These are phyloP conservation scores for Sclerotinia sclerotiorum DNA, from an alignment of 2,329 filamentous ascomycete species.

Conservation along the genomic window DNA sequence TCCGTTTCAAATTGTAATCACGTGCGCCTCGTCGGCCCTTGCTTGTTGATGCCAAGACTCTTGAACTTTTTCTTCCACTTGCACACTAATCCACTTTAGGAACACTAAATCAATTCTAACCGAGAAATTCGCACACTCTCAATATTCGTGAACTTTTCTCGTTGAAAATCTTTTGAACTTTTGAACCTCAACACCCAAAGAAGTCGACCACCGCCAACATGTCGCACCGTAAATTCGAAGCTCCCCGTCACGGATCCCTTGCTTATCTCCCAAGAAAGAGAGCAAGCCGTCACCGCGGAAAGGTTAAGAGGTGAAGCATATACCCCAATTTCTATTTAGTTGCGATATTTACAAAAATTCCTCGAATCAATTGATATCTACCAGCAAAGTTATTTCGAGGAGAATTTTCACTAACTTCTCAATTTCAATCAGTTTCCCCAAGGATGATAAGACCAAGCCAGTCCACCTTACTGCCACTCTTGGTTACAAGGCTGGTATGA, in stretches of 20 bases:
- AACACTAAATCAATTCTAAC: constrained; percentile 4
- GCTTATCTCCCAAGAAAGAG: constrained; percentile 88
- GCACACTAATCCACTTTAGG: background rate
- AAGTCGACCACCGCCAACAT: constrained; percentile 29
- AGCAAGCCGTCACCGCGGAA: constrained; percentile 89
- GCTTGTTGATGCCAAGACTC: background rate
- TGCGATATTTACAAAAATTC: constrained; percentile 22
- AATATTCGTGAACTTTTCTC: constrained; percentile 22
- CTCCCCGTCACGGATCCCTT: constrained; percentile 92
- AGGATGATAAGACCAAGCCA: constrained; percentile 99
- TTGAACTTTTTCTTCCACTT: background rate
- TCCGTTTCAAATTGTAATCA: background rate
- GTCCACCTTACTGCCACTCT: constrained; percentile 97
- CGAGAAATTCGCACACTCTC: constrained; percentile 21
- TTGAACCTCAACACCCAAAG: constrained; percentile 23
- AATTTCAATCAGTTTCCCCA: constrained; percentile 70
- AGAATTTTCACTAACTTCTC: constrained; percentile 18
- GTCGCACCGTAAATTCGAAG: constrained; percentile 45
- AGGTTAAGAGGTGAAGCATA: constrained; percentile 89
- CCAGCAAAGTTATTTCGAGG: background rate
- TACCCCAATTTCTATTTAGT: constrained; percentile 22
- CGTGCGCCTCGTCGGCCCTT: background rate
- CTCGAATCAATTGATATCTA: background rate
- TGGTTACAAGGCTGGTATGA: constrained; percentile 99
- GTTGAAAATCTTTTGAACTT: constrained; percentile 18